Evolutionary conservation across 1,284 basidiomycete genomes (phyloP).

Genomic region (Spongiforma sp.): DNA sequence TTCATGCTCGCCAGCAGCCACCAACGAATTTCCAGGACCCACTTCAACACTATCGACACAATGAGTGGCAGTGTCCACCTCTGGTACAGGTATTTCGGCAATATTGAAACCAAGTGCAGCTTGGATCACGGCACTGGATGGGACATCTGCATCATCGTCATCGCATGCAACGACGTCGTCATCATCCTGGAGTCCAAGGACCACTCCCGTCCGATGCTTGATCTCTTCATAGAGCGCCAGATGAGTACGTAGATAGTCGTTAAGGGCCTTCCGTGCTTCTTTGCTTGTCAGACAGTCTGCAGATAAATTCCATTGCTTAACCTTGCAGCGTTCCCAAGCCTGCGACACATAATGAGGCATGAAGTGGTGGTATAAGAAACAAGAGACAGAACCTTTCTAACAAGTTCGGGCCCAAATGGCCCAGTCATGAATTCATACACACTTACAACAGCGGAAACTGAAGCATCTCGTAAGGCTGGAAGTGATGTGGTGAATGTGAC

Average conservation of each 20-base stretch:
- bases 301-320: neutral
- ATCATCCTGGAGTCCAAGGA: neutral
- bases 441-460: neutral
- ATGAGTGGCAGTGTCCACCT: neutral
- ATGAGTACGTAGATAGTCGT: neutral
- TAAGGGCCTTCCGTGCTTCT: neutral
- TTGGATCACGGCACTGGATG: neutral
- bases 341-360: neutral
- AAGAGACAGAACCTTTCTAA: neutral
- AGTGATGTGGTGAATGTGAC: neutral
- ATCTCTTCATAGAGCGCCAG: neutral
- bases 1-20: neutral
- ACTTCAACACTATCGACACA: neutral
- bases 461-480: neutral
- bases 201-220: neutral
- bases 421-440: neutral
- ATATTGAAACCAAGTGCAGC: neutral
- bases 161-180: neutral
- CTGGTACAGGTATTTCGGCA: neutral
- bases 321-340: neutral
- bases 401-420: neutral
- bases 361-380: neutral
- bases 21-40: neutral
- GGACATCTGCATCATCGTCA: neutral
- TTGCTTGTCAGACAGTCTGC: neutral